Evolutionary conservation across 2,329 filamentous ascomycete genomes (phyloP), one percentile per base, ranked within the genome.

Genomic region (Cladophialophora carrionii): DNA sequence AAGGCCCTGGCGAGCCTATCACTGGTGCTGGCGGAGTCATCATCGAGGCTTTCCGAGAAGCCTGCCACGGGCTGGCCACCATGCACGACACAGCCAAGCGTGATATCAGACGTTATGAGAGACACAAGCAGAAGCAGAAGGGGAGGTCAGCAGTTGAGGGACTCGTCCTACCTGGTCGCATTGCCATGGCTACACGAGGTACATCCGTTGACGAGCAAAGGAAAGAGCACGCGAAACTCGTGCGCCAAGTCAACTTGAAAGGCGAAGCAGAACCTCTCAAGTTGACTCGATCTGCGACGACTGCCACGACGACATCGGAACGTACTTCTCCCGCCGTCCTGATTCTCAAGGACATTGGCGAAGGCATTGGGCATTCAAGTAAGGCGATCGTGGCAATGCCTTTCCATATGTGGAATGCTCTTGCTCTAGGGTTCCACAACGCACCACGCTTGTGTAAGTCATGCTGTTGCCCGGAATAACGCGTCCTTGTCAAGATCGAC

Each of bases 401-500:
- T 0, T 77, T 85, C 72, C 78, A 83, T 58, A 69, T 85, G 46
- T 79, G 79, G 3, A 74, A 84, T 41, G 82, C 82, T 0, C 68
- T 83, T 0, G 78, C 82, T 0, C 81, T 84, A 66, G 84, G 84
- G 4, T 81, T 85, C 62, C 82, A 84, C 65, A 83, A 82, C 29
- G 80, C 81, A 14, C 84, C 84, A 3, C 80, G 79, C 29, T 75
- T 85, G 1, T 85, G 48, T 51, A 29, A 51, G 48, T 51, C 48
- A 51, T 29, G n/a, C 48, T 51, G 20, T 26, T 20, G 14, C 37
- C 37, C 37, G 7, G n/a, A 17, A n/a, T n/a, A 8, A n/a, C 3
- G 37, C n/a, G 5, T 3, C 37, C 8, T n/a, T 43, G 37, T 43
- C 37, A 2, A 20, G 14, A n/a, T 43, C 37, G 17, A 43, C 37